These are phyloP conservation scores for Neopestalotiopsis sp. DNA, from an alignment of 2,329 filamentous ascomycete genomes.

Conservation along the genomic window DNA sequence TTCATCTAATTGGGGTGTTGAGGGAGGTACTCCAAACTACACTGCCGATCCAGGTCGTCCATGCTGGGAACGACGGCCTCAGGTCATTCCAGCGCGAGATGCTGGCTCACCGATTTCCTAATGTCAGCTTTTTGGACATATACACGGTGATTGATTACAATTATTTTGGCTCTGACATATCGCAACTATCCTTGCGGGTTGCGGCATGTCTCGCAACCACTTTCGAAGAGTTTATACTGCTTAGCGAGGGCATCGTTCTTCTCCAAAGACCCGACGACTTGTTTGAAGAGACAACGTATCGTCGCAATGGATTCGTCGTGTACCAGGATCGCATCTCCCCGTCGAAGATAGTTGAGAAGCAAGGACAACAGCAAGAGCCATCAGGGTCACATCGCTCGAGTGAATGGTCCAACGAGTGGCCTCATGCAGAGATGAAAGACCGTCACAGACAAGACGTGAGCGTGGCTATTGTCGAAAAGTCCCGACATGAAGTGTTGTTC, in stretches of 20 bases:
- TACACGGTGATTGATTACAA: background rate
- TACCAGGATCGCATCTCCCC: background rate
- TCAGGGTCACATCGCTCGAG: background rate
- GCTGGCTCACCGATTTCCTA: background rate
- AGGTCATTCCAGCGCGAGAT: conserved; percentile 11
- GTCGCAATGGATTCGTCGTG: background rate
- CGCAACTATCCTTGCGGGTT: background rate
- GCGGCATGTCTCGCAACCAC: conserved; percentile 3
- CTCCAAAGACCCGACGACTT: background rate
- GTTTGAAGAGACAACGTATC: background rate
- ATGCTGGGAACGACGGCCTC: conserved; percentile 4
- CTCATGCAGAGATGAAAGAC: background rate
- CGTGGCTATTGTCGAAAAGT: conserved; percentile 5
- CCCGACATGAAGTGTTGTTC: background rate
- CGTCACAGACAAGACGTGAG: background rate
- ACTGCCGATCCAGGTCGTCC: background rate
- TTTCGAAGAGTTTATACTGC: conserved; percentile 6
- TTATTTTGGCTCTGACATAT: background rate
- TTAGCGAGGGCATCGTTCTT: background rate
- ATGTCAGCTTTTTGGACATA: conserved; percentile 1
- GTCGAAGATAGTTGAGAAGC: background rate
- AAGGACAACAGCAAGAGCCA: background rate
- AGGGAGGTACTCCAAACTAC: background rate
- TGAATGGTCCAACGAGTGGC: background rate
- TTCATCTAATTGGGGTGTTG: background rate